phyloP scores from a whole-genome alignment of 1,284 basidiomycete genomes.

The Trichosporon coremiiforme region DNA sequence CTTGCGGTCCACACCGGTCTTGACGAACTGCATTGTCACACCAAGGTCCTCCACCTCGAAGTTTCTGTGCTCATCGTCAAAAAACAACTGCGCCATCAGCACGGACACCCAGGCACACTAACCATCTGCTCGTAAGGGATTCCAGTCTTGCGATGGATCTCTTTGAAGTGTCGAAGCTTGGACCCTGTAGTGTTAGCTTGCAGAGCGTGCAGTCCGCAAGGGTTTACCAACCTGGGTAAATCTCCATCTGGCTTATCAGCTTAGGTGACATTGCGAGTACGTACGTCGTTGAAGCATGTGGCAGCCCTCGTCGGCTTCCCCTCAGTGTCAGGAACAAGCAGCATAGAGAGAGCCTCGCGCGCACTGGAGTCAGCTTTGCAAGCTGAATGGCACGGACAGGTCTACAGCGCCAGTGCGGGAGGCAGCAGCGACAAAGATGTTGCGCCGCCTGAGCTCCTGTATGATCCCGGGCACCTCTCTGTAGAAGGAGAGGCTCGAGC shows the following conservation, averaged over 20 bases:
- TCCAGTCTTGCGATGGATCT: slow-evolving; percentile 72
- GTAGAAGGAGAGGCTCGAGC: slow-evolving; percentile 68
- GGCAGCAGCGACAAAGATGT: slow-evolving; percentile 70
- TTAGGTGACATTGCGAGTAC: slow-evolving; percentile 12
- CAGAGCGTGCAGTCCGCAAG: not conserved
- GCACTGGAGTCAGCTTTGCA: slow-evolving; percentile 61
- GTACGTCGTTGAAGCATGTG: slow-evolving; percentile 67
- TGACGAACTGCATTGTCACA: slow-evolving; percentile 65
- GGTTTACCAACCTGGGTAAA: slow-evolving; percentile 68
- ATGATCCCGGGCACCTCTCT: slow-evolving; percentile 75
- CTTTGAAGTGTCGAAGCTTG: slow-evolving; percentile 77
- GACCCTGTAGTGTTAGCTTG: slow-evolving; percentile 61
- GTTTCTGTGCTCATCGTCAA: slow-evolving; percentile 78
- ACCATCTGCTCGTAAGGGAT: slow-evolving; percentile 85
- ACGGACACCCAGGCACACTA: slow-evolving; percentile 45
- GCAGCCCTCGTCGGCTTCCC: slow-evolving; percentile 62
- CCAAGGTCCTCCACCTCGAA: slow-evolving; percentile 71
- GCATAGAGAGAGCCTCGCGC: slow-evolving; percentile 68
- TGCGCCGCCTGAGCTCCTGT: slow-evolving; percentile 62
- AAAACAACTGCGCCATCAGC: slow-evolving; percentile 65
- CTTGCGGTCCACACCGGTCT: slow-evolving; percentile 42
- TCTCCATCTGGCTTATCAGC: slow-evolving; percentile 63
- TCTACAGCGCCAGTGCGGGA: slow-evolving; percentile 72
- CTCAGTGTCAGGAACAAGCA: slow-evolving; percentile 64
- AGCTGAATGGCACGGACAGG: slow-evolving; percentile 62